phyloP scores from a whole-genome alignment of 2,329 filamentous ascomycete species.

The Pseudogymnoascus pannorum region DNA sequence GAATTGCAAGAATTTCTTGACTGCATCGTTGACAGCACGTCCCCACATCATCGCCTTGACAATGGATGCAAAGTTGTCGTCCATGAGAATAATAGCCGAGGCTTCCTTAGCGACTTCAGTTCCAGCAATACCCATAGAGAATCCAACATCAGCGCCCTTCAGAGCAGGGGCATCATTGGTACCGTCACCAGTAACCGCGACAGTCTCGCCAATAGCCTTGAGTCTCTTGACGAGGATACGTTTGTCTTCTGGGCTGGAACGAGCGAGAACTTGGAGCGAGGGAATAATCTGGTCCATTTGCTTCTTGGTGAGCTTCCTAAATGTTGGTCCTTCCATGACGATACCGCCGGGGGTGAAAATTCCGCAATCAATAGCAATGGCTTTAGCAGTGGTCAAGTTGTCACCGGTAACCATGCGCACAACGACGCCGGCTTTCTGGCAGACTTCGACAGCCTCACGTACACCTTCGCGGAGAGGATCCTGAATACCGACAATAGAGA shows the following conservation, averaged over 20 bases:
- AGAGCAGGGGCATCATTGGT: slow-evolving; percentile 60
- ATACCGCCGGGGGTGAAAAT: slow-evolving; percentile 51
- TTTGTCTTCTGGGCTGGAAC: slow-evolving; percentile 65
- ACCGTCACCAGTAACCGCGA: slow-evolving; percentile 60
- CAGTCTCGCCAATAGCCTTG: slow-evolving; percentile 57
- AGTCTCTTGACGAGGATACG: slow-evolving; percentile 56
- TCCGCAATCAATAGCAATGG: slow-evolving; percentile 67
- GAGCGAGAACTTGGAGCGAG: slow-evolving; percentile 59
- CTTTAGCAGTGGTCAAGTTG: slow-evolving; percentile 63
- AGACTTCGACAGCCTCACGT: slow-evolving; percentile 58
- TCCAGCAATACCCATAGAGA: slow-evolving; percentile 61
- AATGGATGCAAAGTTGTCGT: slow-evolving; percentile 57
- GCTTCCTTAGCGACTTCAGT: slow-evolving; percentile 59
- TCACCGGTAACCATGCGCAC: slow-evolving; percentile 71
- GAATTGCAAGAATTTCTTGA: slow-evolving; percentile 47
- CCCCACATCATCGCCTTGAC: slow-evolving; percentile 57
- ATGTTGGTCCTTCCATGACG: slow-evolving; percentile 62
- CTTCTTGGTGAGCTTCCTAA: slow-evolving; percentile 52
- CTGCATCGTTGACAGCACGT: slow-evolving; percentile 48
- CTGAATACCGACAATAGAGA: slow-evolving; percentile 67
- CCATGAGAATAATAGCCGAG: slow-evolving; percentile 54
- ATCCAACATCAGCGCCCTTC: slow-evolving; percentile 59
- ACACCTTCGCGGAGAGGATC: slow-evolving; percentile 65
- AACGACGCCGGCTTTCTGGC: slow-evolving; percentile 60
- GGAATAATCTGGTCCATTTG: slow-evolving; percentile 54